Evolutionary conservation across 305 asterid genomes (phyloP).

Genomic region (Striga hermonthica): DNA sequence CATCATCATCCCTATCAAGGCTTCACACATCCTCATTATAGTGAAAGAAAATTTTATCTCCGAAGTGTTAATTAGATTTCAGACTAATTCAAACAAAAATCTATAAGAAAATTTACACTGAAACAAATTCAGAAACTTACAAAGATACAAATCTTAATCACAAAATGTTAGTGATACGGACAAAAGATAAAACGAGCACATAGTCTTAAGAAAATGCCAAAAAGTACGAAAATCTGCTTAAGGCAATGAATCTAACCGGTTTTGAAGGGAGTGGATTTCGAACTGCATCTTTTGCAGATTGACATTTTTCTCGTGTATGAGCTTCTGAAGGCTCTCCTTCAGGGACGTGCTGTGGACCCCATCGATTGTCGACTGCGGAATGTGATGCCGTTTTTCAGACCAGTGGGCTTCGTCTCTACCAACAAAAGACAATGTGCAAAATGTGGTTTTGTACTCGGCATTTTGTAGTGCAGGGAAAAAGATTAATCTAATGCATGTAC

Average conservation of each 20-base stretch:
- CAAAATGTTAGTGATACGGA: too few relatives aligned
- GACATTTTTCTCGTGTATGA: conserved; percentile 34
- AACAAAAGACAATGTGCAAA: conserved; percentile 8
- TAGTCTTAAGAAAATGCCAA: too few relatives aligned
- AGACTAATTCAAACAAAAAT: too few relatives aligned
- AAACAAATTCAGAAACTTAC: too few relatives aligned
- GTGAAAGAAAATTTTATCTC: too few relatives aligned
- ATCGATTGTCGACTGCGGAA: conserved; percentile 33
- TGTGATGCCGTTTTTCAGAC: conserved; percentile 27
- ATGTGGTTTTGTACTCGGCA: not conserved
- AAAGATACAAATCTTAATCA: too few relatives aligned
- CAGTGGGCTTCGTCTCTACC: conserved; percentile 30
- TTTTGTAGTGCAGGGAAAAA: not conserved
- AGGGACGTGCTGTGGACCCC: conserved; percentile 33
- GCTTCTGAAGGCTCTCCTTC: conserved; percentile 35
- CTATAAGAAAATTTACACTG: too few relatives aligned
- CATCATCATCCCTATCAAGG: too few relatives aligned
- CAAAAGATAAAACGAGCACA: too few relatives aligned
- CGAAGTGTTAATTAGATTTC: too few relatives aligned
- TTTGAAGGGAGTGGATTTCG: conserved; percentile 35
- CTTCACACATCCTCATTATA: too few relatives aligned
- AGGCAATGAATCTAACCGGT: conserved; percentile 35
- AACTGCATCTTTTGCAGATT: conserved; percentile 31
- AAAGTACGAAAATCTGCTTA: conserved; percentile 10
- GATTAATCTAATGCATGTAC: not conserved